Evolutionary conservation across 768 basidiomycete species (phyloP), one percentile per base, ranked within the genome.

Genomic region (Leccinum imitatum): DNA sequence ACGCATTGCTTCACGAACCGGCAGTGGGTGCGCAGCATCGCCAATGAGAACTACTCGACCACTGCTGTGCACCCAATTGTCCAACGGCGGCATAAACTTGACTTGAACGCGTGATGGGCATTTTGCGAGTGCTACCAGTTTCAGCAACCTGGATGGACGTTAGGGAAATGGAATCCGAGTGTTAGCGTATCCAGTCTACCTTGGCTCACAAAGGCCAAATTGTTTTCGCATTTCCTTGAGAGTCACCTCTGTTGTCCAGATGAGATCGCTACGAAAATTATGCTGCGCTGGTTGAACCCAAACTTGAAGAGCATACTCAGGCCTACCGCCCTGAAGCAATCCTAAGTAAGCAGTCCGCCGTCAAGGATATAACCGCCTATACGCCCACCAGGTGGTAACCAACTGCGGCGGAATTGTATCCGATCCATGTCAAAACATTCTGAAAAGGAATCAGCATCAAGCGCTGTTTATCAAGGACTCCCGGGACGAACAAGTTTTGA

Each of bases 1-100:
- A 21, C 8, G 44, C 0, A n/a, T 11, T 50, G 11, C 62, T 61
- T 23, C 6, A 74, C 79, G 58, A 63, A 82, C 85, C 67, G 82
- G 72, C 37, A 83, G 70, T 14, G 85, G 82, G 69, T 87, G 85
- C 0, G 82, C 84, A 2, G 85, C 84, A 56, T 86, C 84, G 53
- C 85, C 87, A n/a, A 85, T 77, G 15, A 87, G 70, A 15, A 82
- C 77, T 21, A 82, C 70, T 53, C 77, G 75, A 8, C 80, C 82
- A 19, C 70, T 68, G 11, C 79, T 75, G 63, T 85, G 83, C 6
- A 82, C 79, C 72, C 82, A 78, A 51, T 74, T 78, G 31, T 85
- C 82, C 21, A 82, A 66, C 13, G 76, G 72, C 4, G 70, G 62
- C 21, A 79, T 73, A 13, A 78, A 70, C 21, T 75, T 71, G 1